These are phyloP conservation scores for Phytophthora uliginosa DNA, from an alignment of 352 stramenopile species.

Conservation along the genomic window DNA sequence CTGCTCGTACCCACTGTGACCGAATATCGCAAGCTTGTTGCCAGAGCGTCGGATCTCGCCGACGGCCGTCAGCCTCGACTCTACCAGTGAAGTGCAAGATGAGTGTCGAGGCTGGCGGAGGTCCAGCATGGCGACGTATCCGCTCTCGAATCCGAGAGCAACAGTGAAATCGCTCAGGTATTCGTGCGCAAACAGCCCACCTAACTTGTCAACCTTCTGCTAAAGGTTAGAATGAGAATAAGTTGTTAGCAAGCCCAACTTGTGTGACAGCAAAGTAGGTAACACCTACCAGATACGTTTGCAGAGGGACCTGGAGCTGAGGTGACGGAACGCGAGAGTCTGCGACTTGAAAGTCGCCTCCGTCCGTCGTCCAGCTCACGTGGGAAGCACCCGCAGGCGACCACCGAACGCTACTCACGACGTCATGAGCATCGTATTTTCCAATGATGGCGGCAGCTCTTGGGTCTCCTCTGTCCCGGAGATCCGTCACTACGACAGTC, in stretches of 20 bases:
- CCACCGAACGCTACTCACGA: constrained; percentile 87
- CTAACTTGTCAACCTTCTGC: constrained; percentile 52
- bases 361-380: constrained; percentile 88
- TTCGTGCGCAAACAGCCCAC: constrained; percentile 81
- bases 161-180: constrained; percentile 65
- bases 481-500: neutral
- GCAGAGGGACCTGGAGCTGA: constrained; percentile 51
- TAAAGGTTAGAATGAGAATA: neutral
- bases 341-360: constrained; percentile 77
- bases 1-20: constrained; percentile 62
- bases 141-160: constrained; percentile 75
- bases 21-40: constrained; percentile 71
- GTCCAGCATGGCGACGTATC: constrained; percentile 73
- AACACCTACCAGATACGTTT: constrained; percentile 37
- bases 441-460: constrained; percentile 44
- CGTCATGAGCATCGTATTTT: constrained; percentile 81
- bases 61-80: constrained; percentile 51
- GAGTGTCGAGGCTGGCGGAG: constrained; percentile 61
- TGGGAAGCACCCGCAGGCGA: constrained; percentile 42
- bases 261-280: neutral
- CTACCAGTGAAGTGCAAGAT: constrained; percentile 57
- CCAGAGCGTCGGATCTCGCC: constrained; percentile 73
- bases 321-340: constrained; percentile 54
- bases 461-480: constrained; percentile 33
- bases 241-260: constrained; percentile 4